Conservation (phyloP, 441 rosid species). For the Capsella rubella region DNA sequence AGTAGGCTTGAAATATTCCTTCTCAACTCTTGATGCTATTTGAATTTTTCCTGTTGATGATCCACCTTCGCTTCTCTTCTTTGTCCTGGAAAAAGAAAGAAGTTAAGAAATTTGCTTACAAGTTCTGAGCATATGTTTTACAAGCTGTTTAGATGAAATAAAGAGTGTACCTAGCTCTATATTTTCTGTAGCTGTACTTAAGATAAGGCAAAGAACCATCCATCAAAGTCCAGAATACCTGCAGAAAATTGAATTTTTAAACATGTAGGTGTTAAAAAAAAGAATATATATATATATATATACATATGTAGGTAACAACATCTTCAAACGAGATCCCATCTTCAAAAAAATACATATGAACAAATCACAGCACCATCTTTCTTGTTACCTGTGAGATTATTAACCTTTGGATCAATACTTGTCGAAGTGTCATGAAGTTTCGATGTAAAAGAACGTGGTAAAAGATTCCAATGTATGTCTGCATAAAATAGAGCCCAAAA, state of each 20-base stretch:
- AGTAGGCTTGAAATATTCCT: constrained; percentile 84
- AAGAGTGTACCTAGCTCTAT: constrained; percentile 64
- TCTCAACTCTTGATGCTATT: constrained; percentile 84
- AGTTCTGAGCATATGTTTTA: background rate
- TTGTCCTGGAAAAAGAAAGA: constrained; percentile 56
- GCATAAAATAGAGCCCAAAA: constrained; percentile 97
- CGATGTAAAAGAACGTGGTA: constrained; percentile 92
- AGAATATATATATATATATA: too few species aligned
- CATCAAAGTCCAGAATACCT: constrained; percentile 86
- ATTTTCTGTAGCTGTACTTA: constrained; percentile 83
- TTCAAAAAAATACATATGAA: background rate
- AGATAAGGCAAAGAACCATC: constrained; percentile 84
- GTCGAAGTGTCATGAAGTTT: constrained; percentile 83
- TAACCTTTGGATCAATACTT: constrained; percentile 81
- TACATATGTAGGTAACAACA: constrained; percentile 22
- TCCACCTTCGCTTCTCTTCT: constrained; percentile 62
- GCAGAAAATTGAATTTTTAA: constrained; percentile 32
- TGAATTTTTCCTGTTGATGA: constrained; percentile 61
- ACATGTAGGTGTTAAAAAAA: background rate
- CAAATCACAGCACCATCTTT: constrained; percentile 6
- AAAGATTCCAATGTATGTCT: constrained; percentile 90
- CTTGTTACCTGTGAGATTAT: constrained; percentile 73
- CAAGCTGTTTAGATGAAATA: constrained; percentile 5
- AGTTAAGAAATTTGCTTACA: background rate
- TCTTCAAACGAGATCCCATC: background rate